phyloP scores from a whole-genome alignment of 805 yeast species.

The Hanseniaspora nectarophila region DNA sequence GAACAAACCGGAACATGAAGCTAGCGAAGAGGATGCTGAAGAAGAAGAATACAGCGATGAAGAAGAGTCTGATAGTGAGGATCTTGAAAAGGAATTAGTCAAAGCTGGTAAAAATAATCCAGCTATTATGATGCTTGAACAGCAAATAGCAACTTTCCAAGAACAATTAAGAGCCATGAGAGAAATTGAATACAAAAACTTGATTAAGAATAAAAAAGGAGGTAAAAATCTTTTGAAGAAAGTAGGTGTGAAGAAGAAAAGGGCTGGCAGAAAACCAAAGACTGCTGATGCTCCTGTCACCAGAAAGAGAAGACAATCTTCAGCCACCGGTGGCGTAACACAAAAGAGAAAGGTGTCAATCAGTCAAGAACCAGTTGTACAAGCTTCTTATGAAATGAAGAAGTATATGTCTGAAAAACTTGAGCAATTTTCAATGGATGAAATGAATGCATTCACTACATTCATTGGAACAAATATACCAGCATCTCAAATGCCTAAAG shows the following conservation, averaged over 20 bases:
- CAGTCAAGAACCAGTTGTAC: conserved; percentile 23
- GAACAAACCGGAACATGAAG: conserved; percentile 50
- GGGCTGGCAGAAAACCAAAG: conserved; percentile 17
- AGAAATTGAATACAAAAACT: conserved; percentile 56
- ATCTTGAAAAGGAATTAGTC: conserved; percentile 46
- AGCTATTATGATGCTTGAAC: conserved; percentile 79
- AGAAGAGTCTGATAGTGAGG: conserved; percentile 32
- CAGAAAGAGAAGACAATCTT: conserved; percentile 13
- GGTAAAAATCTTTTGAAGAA: conserved; percentile 29
- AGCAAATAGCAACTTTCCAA: conserved; percentile 75
- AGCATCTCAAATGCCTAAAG: conserved; percentile 14
- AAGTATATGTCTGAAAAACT: conserved; percentile 82
- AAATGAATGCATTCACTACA: conserved; percentile 53
- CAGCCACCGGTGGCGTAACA: conserved; percentile 13
- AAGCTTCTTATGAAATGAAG: conserved; percentile 90
- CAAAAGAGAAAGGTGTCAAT: conserved; percentile 19
- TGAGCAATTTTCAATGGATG: conserved; percentile 62
- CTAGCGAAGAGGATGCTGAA: conserved; percentile 31
- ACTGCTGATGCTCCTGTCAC: conserved; percentile 16
- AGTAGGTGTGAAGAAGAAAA: conserved; percentile 32
- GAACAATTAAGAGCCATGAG: conserved; percentile 73
- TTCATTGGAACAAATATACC: conserved; percentile 13
- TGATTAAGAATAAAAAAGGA: conserved; percentile 46
- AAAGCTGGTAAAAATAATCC: conserved; percentile 67
- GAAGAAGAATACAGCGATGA: conserved; percentile 28